Evolutionary conservation across 2,329 filamentous ascomycete genomes (phyloP).

Genomic region (Alternaria atra): DNA sequence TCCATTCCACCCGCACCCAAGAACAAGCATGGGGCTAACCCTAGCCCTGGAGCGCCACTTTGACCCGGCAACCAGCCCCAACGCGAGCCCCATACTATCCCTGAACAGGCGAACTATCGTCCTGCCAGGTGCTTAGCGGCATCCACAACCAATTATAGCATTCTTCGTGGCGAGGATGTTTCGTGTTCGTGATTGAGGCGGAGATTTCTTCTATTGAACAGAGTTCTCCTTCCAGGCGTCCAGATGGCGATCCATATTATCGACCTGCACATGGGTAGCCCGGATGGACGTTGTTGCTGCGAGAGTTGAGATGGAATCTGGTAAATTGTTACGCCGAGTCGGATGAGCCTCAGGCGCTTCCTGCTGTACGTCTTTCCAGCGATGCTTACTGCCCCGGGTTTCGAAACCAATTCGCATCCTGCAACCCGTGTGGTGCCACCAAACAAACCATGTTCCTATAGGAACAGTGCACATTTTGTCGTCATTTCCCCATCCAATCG

Average conservation of each 20-base stretch:
- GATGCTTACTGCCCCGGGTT: slow-evolving; percentile 1
- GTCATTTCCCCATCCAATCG: slow-evolving; percentile 17
- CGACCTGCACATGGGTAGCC: not conserved
- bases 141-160: slow-evolving; percentile 25
- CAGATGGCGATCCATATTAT: slow-evolving; percentile 6
- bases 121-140: slow-evolving; percentile 13
- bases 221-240: not conserved
- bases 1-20: slow-evolving; percentile 19
- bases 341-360: not conserved
- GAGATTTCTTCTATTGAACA: slow-evolving; percentile 23
- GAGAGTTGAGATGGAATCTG: not conserved
- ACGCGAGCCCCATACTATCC: slow-evolving; percentile 12
- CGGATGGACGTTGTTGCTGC: not conserved
- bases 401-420: slow-evolving; percentile 7
- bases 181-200: slow-evolving; percentile 8
- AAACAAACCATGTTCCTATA: slow-evolving; percentile 22
- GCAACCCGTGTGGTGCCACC: slow-evolving; percentile 17
- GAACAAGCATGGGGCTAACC: slow-evolving; percentile 25
- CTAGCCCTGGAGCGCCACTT: slow-evolving; percentile 30
- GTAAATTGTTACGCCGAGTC: not conserved
- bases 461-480: slow-evolving; percentile 23
- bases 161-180: slow-evolving; percentile 12
- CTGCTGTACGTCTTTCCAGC: slow-evolving; percentile 5
- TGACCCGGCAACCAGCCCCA: slow-evolving; percentile 34
- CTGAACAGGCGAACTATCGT: not conserved